Percentiles rank a stretch among this genome's conserved stretches.
These are phyloP conservation scores for Megacollybia marginata DNA, from an alignment of 768 basidiomycete genomes.

Conservation along the genomic window DNA sequence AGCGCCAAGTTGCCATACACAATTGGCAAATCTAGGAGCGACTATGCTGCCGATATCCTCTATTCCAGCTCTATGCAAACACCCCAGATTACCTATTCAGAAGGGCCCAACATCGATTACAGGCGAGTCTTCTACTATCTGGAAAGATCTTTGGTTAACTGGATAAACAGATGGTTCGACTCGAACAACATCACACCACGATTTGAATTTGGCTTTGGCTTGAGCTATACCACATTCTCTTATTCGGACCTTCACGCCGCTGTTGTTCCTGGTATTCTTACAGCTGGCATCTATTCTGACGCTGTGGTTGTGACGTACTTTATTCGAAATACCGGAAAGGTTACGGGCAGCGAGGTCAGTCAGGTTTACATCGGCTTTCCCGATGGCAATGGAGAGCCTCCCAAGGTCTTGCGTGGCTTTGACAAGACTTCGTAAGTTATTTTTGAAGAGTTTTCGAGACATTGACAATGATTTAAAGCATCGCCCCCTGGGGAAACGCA, in stretches of 20 bases:
- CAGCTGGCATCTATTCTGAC: background rate
- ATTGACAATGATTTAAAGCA: too few species aligned
- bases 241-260: constrained; percentile 24
- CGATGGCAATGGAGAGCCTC: constrained; percentile 10
- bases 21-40: constrained; percentile 35
- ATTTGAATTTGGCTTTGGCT: constrained; percentile 38
- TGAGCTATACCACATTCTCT: constrained; percentile 44
- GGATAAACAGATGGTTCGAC: constrained; percentile 21
- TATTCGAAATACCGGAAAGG: constrained; percentile 18
- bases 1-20: constrained; percentile 47
- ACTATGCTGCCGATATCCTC: constrained; percentile 29
- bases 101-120: constrained; percentile 8
- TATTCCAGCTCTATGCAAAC: background rate
- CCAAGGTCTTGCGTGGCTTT: constrained; percentile 18
- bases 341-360: constrained; percentile 19
- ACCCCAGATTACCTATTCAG: constrained; percentile 1
- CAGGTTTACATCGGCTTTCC: constrained; percentile 14
- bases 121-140: constrained; percentile 1
- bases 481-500: background rate
- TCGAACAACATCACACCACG: constrained; percentile 18
- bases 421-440: constrained; percentile 5
- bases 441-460: too few species aligned
- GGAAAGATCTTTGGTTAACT: constrained; percentile 10
- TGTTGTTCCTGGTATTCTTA: background rate
- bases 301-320: constrained; percentile 12